Evolutionary conservation across 805 yeast genomes (phyloP).

Genomic region (Novakomyces olei): DNA sequence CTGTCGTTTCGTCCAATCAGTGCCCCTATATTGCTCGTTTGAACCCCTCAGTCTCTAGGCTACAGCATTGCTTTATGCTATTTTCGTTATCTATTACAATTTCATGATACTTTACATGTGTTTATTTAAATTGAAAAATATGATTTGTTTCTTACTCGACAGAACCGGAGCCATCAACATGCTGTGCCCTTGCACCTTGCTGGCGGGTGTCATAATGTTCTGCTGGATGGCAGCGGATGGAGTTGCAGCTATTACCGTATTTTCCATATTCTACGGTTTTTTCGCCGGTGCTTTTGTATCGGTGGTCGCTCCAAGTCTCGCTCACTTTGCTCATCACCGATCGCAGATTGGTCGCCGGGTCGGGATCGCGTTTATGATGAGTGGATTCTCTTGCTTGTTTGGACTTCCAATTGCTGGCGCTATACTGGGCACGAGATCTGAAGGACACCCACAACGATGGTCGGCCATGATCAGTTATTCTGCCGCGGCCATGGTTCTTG

Average conservation of each 20-base stretch:
- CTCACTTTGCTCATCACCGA: slow-evolving; percentile 13
- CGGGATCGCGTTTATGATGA: slow-evolving; percentile 37
- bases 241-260: slow-evolving; percentile 14
- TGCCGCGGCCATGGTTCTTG: slow-evolving; percentile 8
- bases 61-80: too few relatives aligned
- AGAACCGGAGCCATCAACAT: slow-evolving; percentile 25
- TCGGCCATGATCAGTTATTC: slow-evolving; percentile 10
- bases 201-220: slow-evolving; percentile 15
- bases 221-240: slow-evolving; percentile 18
- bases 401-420: slow-evolving; percentile 17
- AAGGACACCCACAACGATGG: too few relatives aligned
- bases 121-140: too few relatives aligned
- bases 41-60: too few relatives aligned
- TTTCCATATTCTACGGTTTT: slow-evolving; percentile 15
- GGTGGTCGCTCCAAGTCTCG: slow-evolving; percentile 15
- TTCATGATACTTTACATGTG: too few relatives aligned
- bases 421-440: slow-evolving; percentile 6
- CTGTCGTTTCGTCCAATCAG: too few relatives aligned
- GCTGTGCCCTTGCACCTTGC: slow-evolving; percentile 14
- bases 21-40: too few relatives aligned
- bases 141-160: slow-evolving; percentile 25
- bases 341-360: slow-evolving; percentile 20
- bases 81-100: too few relatives aligned
- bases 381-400: slow-evolving; percentile 25
- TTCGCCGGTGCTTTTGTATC: slow-evolving; percentile 16